Evolutionary conservation across 2,329 filamentous ascomycete species (phyloP).

Genomic region (Beauveria australis): DNA sequence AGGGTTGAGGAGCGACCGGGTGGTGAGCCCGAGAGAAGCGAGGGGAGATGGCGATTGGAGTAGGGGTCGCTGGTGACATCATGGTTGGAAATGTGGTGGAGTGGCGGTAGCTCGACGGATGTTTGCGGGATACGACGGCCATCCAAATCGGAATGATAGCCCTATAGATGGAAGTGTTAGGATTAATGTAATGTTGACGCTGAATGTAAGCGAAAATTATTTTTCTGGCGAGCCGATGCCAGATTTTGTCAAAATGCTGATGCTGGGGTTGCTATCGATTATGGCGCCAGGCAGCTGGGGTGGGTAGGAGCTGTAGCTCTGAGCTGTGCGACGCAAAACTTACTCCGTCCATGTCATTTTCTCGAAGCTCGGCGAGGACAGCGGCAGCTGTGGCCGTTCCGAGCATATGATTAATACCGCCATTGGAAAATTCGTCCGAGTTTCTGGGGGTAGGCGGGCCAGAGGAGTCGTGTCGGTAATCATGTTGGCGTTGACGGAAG

Average conservation of each 20-base stretch:
- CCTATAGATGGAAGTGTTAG: slow-evolving; percentile 29
- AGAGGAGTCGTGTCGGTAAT: slow-evolving; percentile 58
- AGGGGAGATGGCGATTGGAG: slow-evolving; percentile 62
- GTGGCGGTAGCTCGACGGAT: slow-evolving; percentile 65
- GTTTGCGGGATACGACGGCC: slow-evolving; percentile 54
- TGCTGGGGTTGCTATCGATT: slow-evolving; percentile 17
- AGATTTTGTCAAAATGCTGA: background rate
- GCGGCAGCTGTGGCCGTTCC: slow-evolving; percentile 66
- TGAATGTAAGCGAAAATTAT: background rate
- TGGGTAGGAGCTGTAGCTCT: slow-evolving; percentile 1
- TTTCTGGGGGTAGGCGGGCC: slow-evolving; percentile 61
- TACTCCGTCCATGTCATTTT: slow-evolving; percentile 74
- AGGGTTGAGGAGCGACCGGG: slow-evolving; percentile 82
- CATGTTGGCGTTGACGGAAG: slow-evolving; percentile 55
- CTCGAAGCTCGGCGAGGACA: slow-evolving; percentile 74
- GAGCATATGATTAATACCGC: slow-evolving; percentile 32
- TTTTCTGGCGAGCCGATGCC: background rate
- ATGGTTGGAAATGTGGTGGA: slow-evolving; percentile 43
- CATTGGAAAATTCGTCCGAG: slow-evolving; percentile 58
- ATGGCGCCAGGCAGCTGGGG: slow-evolving; percentile 18
- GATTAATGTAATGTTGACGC: background rate
- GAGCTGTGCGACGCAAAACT: slow-evolving; percentile 23
- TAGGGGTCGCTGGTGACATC: slow-evolving; percentile 69
- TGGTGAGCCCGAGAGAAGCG: slow-evolving; percentile 72
- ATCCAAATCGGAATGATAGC: slow-evolving; percentile 65